phyloP scores from a whole-genome alignment of 306 rosid genomes.

The Neltuma alba region DNA sequence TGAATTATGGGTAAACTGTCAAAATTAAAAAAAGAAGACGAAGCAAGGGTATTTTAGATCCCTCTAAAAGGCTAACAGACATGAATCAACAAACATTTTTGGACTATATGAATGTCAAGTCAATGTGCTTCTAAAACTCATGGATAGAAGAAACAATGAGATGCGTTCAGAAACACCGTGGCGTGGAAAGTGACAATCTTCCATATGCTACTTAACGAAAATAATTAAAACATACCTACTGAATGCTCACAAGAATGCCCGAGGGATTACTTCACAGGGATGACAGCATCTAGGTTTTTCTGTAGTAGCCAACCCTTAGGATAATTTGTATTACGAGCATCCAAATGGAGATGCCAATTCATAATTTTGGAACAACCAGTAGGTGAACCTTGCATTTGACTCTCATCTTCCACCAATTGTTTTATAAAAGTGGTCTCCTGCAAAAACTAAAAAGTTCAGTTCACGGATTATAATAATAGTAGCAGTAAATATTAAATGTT shows the following conservation, averaged over 20 bases:
- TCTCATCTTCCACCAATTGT: slow-evolving; percentile 91
- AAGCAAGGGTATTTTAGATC: slow-evolving; percentile 20
- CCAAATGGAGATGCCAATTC: slow-evolving; percentile 99
- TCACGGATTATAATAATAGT: slow-evolving; percentile 23
- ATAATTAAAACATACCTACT: slow-evolving; percentile 63
- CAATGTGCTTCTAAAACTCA: slow-evolving; percentile 1
- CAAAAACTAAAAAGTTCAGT: slow-evolving; percentile 28
- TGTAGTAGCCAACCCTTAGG: slow-evolving; percentile 87
- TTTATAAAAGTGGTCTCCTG: slow-evolving; percentile 96
- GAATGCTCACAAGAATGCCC: slow-evolving; percentile 45
- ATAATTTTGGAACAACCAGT: slow-evolving; percentile 69
- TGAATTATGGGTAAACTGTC: slow-evolving; percentile 44
- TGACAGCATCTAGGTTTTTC: slow-evolving; percentile 70
- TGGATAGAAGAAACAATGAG: not conserved
- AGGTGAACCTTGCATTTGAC: slow-evolving; percentile 85
- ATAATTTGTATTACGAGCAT: slow-evolving; percentile 52
- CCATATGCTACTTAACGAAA: slow-evolving; percentile 29
- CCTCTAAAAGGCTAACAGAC: slow-evolving; percentile 4
- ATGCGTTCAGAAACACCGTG: slow-evolving; percentile 6
- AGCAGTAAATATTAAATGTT: slow-evolving; percentile 23
- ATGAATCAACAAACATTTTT: slow-evolving; percentile 10
- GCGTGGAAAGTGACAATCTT: slow-evolving; percentile 25
- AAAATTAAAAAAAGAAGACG: slow-evolving; percentile 24
- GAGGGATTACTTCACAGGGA: slow-evolving; percentile 59
- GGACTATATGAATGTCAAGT: slow-evolving; percentile 25